phyloP scores from a whole-genome alignment of 2,329 filamentous ascomycete genomes.

The Monosporascus sp. region DNA sequence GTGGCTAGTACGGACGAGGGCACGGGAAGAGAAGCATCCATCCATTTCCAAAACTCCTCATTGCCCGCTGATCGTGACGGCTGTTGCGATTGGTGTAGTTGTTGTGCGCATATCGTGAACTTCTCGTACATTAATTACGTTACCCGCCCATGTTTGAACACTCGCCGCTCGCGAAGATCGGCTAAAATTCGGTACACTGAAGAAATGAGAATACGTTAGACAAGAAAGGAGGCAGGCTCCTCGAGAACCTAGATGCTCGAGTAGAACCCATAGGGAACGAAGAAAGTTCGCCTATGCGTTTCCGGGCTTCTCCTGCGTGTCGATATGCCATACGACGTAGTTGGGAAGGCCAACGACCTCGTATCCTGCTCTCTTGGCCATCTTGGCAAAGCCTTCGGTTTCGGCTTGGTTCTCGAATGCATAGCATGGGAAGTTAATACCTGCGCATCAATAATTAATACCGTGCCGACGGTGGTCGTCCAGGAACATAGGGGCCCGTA shows the following conservation, averaged over 20 bases:
- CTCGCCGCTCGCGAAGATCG: slow-evolving; percentile 15
- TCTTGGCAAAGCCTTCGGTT: slow-evolving; percentile 97
- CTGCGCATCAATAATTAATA: slow-evolving; percentile 39
- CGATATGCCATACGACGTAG: slow-evolving; percentile 98
- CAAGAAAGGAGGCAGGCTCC: slow-evolving; percentile 15
- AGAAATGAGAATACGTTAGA: slow-evolving; percentile 18
- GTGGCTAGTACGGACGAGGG: slow-evolving; percentile 10
- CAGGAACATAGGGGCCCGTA: slow-evolving; percentile 34
- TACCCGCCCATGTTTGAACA: slow-evolving; percentile 18
- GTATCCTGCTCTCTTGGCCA: slow-evolving; percentile 95
- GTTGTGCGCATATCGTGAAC: slow-evolving; percentile 18
- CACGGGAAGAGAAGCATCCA: slow-evolving; percentile 15
- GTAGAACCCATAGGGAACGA: slow-evolving; percentile 1
- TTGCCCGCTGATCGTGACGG: slow-evolving; percentile 18
- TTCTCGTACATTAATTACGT: slow-evolving; percentile 28
- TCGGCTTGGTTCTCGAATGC: slow-evolving; percentile 98
- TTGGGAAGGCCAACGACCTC: slow-evolving; percentile 89
- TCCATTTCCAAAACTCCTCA: slow-evolving; percentile 23
- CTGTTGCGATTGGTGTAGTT: slow-evolving; percentile 17
- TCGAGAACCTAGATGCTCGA: background rate
- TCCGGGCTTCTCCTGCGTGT: slow-evolving; percentile 89
- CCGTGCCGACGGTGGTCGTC: background rate
- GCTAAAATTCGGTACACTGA: slow-evolving; percentile 19
- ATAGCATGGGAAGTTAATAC: slow-evolving; percentile 96
- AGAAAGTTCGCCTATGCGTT: slow-evolving; percentile 47